Conservation (phyloP, 1,139 yeast genomes). For the Debaryomycetaceae sp. region DNA sequence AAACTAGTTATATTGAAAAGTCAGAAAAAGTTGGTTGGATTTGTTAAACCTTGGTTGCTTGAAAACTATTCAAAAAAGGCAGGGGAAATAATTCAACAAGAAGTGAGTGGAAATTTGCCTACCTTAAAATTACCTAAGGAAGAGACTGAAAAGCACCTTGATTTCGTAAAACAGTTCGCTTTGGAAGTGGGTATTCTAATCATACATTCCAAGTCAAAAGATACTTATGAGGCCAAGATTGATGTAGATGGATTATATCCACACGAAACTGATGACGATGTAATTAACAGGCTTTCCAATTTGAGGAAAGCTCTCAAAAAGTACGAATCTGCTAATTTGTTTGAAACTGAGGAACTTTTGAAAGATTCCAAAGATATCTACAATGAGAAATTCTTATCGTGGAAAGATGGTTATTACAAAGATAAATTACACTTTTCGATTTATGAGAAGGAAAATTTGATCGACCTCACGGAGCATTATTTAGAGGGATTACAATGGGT, state of each 20-base stretch:
- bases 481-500: constrained; percentile 97
- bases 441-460: constrained; percentile 52
- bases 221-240: constrained; percentile 54
- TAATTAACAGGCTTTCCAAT: constrained; percentile 44
- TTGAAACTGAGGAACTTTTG: constrained; percentile 60
- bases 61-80: constrained; percentile 31
- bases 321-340: constrained; percentile 69
- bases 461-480: constrained; percentile 71
- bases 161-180: constrained; percentile 60
- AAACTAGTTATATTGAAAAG: constrained; percentile 64
- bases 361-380: constrained; percentile 63
- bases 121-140: constrained; percentile 46
- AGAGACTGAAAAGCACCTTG: constrained; percentile 47
- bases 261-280: constrained; percentile 61
- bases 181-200: constrained; percentile 64
- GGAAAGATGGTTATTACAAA: constrained; percentile 83
- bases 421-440: constrained; percentile 70
- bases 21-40: constrained; percentile 64
- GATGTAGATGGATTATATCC: constrained; percentile 75
- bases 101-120: constrained; percentile 46
- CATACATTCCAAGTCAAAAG: constrained; percentile 55
- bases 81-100: constrained; percentile 28
- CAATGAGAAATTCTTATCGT: constrained; percentile 65
- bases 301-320: constrained; percentile 49
- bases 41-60: constrained; percentile 67